Base-by-base conservation (phyloP, 768 basidiomycete genomes). In the Pisolithus orientalis region DNA sequence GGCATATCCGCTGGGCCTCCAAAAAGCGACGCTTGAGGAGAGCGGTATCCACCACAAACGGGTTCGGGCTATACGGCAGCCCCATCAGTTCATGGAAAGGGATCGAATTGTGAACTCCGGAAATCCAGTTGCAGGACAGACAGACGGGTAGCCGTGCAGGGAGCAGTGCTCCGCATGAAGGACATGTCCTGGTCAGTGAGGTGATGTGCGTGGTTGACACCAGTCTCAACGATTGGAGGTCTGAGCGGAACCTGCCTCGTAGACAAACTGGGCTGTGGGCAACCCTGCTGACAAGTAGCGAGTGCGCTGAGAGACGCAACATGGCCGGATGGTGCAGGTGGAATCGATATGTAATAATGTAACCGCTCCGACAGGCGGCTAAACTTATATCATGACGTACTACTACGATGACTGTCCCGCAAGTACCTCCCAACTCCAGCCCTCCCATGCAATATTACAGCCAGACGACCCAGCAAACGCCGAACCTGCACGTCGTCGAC, bases 101-200 rank as follows among this genome's bases (percentile, higher is more conserved):
- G 51, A 78, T 68, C 17, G 76, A 70, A 7, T 73, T 60, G 1
- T 84, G 78, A 32, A 92, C 62, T 10, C 74, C 71, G 16, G 79
- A 76, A 49, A 94, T 86, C 51, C 76, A 76, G 61, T 77, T 77
- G 70, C 92, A 95, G n/a, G 70, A 72, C 11, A 72, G 72, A 65
- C 92, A 95, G 21, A 86, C 90, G 0, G 90, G 89, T 42, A 90
- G 70, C 37, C 78, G 66, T 5, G 85, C 82, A 5, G 83, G 76
- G 6, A 93, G 71, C 6, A 72, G 71, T 9, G 73, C 58, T 1
- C 76, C 75, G 62, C 91, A 95, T 21, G 75, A 77, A 8, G 85
- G 80, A 62, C 91, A 94, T 34, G 37, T 55, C 51, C 53, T 55
- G 31, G 53, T 51, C 42, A 51, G 51, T 38, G 47, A 43, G 14